Conservation (phyloP, 768 basidiomycete genomes). For the Lactarius hengduanensis region DNA sequence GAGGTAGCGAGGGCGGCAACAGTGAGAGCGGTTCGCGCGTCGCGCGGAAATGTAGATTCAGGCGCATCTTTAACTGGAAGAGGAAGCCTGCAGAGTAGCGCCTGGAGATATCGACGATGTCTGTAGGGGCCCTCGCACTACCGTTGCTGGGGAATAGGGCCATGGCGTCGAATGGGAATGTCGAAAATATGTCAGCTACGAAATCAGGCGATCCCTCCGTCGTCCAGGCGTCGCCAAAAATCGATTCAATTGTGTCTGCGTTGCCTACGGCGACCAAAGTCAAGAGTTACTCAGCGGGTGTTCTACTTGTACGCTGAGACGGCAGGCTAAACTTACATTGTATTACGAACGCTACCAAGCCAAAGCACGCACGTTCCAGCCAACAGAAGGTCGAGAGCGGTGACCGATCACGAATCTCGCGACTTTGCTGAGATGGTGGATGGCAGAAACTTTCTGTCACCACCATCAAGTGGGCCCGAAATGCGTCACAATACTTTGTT, state of each 20-base stretch:
- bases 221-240: slow-evolving; percentile 8
- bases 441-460: background rate
- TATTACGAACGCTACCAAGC: slow-evolving; percentile 12
- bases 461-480: background rate
- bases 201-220: background rate
- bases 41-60: background rate
- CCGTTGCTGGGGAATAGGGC: background rate
- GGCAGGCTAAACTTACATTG: slow-evolving; percentile 7
- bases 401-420: background rate
- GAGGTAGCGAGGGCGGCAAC: background rate
- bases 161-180: too few relatives aligned
- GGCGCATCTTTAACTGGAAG: background rate
- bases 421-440: background rate
- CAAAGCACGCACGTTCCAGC: slow-evolving; percentile 15
- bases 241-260: slow-evolving; percentile 1
- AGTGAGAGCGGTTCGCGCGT: background rate
- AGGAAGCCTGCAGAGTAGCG: slow-evolving; percentile 9
- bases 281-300: background rate
- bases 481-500: background rate
- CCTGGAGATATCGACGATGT: background rate
- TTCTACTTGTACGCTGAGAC: too few relatives aligned
- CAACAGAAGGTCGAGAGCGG: background rate
- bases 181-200: background rate
- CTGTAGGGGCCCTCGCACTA: background rate
- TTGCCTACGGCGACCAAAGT: background rate